Base-by-base conservation (phyloP, 306 rosid species). In the Castanospermum australe region DNA sequence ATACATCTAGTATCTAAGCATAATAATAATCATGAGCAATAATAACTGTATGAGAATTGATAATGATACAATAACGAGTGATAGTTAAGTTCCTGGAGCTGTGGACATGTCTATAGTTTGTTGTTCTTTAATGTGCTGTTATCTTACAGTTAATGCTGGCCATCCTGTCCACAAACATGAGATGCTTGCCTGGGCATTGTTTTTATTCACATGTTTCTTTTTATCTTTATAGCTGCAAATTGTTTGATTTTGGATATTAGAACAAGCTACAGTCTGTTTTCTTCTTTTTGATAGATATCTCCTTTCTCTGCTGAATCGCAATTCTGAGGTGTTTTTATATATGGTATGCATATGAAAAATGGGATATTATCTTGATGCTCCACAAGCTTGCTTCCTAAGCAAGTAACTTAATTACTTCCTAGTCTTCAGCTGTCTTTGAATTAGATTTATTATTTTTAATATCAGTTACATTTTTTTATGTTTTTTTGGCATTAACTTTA, bases 291-390 rank as follows among this genome's bases (percentile, higher is more conserved):
- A 28, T 59, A 66, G 47, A 24, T 78, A 73, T 67, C 32, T 66
- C 18, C 5, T 18, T 64, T 38, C 14, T 73, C 15, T 47, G 22
- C 55, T 60, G 52, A 60, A 67, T 59, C 8, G 60, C n/a, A 67
- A 33, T 81, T 81, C 12, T 30, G 33, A 5, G 61, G 50, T 71
- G 76, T 36, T 80, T 69, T 68, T 69, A 32, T 72, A 39, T 60
- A 68, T 74, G 52, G 10, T 11, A 21, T 64, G 67, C 66, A 44
- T 48, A n/a, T 70, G 62, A 47, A 65, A 65, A 81, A 38, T 47
- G 50, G 54, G 56, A 57, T 42, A 0, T 28, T 48, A 33, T 73
- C 57, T 15, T 75, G 64, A 52, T 67, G 28, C 51, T 76, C 21
- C 42, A 2, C 42, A 59, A 72, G 28, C 55, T 71, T 38, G 10